A percentile compares a stretch with the other conserved stretches of the same genome.
Conservation (phyloP, 2,329 filamentous ascomycete species). For the Dryadomyces quercus-mongolicae region DNA sequence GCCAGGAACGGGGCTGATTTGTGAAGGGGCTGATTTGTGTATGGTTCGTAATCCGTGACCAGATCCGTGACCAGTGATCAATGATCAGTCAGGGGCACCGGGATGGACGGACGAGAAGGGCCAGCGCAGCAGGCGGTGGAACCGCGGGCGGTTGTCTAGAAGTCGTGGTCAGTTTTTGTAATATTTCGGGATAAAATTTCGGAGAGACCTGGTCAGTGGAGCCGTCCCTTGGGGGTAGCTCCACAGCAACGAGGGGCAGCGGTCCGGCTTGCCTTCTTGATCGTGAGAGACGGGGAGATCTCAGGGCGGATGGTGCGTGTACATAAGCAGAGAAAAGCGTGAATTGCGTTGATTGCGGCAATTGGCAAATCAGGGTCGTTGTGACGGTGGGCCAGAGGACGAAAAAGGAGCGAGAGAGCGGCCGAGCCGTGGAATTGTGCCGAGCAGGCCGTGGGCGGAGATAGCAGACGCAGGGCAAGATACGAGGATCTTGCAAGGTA, state of each 20-base stretch:
- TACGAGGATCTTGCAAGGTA: neutral
- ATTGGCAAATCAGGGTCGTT: slow-evolving; percentile 5
- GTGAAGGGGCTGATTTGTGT: too few species aligned
- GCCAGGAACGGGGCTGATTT: too few species aligned
- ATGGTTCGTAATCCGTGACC: too few species aligned
- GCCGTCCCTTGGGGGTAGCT: too few species aligned
- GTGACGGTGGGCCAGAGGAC: neutral
- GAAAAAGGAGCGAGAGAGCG: slow-evolving; percentile 8
- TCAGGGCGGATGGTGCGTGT: neutral
- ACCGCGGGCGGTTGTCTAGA: too few species aligned
- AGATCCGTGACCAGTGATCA: too few species aligned
- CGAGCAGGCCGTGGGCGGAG: neutral
- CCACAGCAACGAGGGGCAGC: too few species aligned
- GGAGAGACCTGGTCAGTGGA: neutral
- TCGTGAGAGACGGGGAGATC: neutral
- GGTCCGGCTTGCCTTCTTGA: neutral
- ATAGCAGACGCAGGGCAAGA: neutral
- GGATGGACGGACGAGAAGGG: too few species aligned
- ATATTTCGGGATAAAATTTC: neutral
- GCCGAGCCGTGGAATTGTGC: slow-evolving; percentile 2
- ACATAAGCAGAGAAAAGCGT: neutral
- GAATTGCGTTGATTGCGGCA: neutral
- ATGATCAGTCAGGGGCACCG: too few species aligned
- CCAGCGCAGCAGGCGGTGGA: too few species aligned
- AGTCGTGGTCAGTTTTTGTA: too few species aligned